Percentiles rank a stretch among this genome's conserved stretches.
Conservation (phyloP, 1,139 yeast genomes). For the Scheffersomyces illinoinensis region DNA sequence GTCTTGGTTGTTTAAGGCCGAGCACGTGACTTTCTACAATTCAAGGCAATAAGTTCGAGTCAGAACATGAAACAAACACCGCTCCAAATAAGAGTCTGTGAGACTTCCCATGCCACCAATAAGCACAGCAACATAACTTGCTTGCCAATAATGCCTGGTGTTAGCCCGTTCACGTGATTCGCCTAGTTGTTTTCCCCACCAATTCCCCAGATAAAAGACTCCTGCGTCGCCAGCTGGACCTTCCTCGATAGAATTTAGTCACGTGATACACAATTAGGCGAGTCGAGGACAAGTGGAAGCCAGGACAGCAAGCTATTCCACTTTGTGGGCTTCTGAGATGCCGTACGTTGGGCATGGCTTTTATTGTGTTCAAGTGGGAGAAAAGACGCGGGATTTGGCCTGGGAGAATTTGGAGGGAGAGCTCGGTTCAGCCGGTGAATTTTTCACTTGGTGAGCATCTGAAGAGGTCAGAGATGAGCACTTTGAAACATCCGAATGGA, state of each 20-base stretch:
- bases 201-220: constrained; percentile 4
- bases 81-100: not conserved
- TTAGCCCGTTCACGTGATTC: not conserved
- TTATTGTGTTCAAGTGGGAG: not conserved
- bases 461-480: not conserved
- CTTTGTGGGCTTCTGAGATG: not conserved
- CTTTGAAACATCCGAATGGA: not conserved
- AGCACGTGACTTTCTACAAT: not conserved
- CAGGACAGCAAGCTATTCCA: not conserved
- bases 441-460: not conserved
- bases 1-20: not conserved
- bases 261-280: not conserved
- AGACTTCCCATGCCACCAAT: not conserved
- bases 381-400: not conserved
- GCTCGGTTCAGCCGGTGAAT: not conserved
- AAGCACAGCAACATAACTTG: not conserved
- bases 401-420: not conserved
- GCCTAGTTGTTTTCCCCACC: constrained; percentile 5
- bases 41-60: not conserved
- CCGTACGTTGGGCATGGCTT: not conserved
- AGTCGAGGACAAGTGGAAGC: not conserved
- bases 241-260: not conserved
- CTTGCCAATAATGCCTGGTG: not conserved
- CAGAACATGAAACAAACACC: not conserved
- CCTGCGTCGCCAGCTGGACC: not conserved